A percentile compares a stretch with the other conserved stretches of the same genome.
phyloP scores from a whole-genome alignment of 1,284 basidiomycete genomes.

The Gomphus bonarii region DNA sequence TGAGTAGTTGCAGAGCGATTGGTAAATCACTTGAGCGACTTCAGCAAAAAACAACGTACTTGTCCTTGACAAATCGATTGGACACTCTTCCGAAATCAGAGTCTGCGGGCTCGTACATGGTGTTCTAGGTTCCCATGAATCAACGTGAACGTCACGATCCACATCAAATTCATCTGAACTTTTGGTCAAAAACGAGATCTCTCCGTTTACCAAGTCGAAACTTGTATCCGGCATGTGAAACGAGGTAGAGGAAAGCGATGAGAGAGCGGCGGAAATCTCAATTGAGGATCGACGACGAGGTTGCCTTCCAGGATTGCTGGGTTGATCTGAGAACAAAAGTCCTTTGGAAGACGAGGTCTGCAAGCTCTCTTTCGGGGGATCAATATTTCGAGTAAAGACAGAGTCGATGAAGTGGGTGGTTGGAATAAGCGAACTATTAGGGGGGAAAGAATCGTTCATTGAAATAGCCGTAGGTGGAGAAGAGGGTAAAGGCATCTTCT shows the following conservation, averaged over 20 bases:
- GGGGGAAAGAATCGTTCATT: not conserved
- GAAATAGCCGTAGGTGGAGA: conserved; percentile 16
- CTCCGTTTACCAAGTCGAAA: conserved; percentile 8
- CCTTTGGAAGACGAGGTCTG: not conserved
- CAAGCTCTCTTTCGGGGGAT: not conserved
- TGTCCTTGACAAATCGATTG: not conserved
- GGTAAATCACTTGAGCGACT: not conserved
- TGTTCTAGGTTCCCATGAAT: not conserved
- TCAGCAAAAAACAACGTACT: not conserved
- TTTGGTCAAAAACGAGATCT: conserved; percentile 5
- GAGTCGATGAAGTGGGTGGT: not conserved
- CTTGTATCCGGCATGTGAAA: not conserved
- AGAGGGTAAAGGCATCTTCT: conserved; percentile 23
- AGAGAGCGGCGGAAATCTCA: conserved; percentile 5
- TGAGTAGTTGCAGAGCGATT: not conserved
- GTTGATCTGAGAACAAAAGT: not conserved
- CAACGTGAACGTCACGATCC: not conserved
- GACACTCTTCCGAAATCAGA: not conserved
- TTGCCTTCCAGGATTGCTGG: not conserved
- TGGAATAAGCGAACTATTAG: not conserved
- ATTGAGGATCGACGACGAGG: conserved; percentile 8
- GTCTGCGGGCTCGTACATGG: not conserved
- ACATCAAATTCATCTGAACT: not conserved
- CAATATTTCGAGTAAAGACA: not conserved
- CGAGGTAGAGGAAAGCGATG: not conserved